Evolutionary conservation across 1,284 basidiomycete genomes (phyloP).

Genomic region (Trichosporon sp.): DNA sequence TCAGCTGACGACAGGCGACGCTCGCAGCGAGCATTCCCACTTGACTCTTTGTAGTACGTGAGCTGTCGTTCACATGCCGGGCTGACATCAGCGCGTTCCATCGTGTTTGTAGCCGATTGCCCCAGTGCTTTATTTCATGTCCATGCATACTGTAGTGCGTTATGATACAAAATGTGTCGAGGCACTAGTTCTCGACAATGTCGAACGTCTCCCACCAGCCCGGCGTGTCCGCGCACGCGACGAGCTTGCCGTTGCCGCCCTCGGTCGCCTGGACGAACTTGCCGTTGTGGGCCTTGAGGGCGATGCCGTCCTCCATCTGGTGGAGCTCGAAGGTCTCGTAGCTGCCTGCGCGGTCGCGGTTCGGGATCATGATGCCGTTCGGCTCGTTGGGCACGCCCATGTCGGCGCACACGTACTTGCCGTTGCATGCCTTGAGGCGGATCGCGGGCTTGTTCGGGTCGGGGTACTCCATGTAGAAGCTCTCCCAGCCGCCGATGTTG

Average conservation of each 20-base stretch:
- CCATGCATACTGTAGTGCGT: background rate
- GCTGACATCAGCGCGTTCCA: background rate
- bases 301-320: slow-evolving; percentile 1
- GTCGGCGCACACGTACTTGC: slow-evolving; percentile 14
- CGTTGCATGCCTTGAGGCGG: slow-evolving; percentile 9
- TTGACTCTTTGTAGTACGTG: background rate
- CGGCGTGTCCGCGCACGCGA: slow-evolving; percentile 3
- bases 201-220: slow-evolving; percentile 24
- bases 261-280: slow-evolving; percentile 10
- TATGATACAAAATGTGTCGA: background rate
- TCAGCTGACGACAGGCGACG: no score
- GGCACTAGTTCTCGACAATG: slow-evolving; percentile 10
- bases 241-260: slow-evolving; percentile 2
- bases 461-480: slow-evolving; percentile 3
- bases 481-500: slow-evolving; percentile 10
- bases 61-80: background rate
- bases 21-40: no score
- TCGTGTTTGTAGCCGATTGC: background rate
- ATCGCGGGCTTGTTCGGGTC: background rate
- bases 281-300: slow-evolving; percentile 12
- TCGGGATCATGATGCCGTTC: slow-evolving; percentile 6
- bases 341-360: background rate
- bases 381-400: background rate
- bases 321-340: slow-evolving; percentile 14
- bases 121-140: background rate